Conservation (phyloP, 2,329 filamentous ascomycete genomes). For the Aplosporella prunicola region DNA sequence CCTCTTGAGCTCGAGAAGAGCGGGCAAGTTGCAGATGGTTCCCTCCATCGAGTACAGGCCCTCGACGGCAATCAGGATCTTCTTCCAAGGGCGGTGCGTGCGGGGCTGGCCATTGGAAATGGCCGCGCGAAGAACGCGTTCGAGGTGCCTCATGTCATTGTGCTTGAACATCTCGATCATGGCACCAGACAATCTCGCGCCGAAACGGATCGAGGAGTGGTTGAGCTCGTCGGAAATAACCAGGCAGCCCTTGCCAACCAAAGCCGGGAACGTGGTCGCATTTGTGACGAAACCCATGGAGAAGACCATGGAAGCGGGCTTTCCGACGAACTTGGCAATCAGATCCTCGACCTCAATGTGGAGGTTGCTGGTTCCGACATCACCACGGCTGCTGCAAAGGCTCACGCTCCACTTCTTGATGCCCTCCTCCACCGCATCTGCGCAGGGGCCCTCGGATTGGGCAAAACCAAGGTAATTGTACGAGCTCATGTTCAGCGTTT, state of each 20-base stretch:
- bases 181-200: conserved; percentile 84
- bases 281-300: conserved; percentile 99
- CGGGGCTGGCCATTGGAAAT: conserved; percentile 96
- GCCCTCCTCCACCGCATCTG: conserved; percentile 79
- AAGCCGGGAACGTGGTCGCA: conserved; percentile 79
- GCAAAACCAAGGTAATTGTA: conserved; percentile 99
- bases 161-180: conserved; percentile 97
- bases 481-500: conserved; percentile 97
- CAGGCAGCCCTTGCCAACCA: conserved; percentile 86
- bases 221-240: conserved; percentile 97
- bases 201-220: conserved; percentile 93
- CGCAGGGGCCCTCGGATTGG: conserved; percentile 92
- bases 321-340: conserved; percentile 85
- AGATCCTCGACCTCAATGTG: conserved; percentile 82
- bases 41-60: conserved; percentile 99
- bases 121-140: conserved; percentile 75
- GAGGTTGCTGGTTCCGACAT: conserved; percentile 79
- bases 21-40: conserved; percentile 95
- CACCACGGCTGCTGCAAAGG: conserved; percentile 69
- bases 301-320: conserved; percentile 91
- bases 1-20: conserved; percentile 74
- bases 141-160: conserved; percentile 86
- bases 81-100: conserved; percentile 98
- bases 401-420: conserved; percentile 80
- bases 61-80: conserved; percentile 93